Evolutionary conservation across 2,329 filamentous ascomycete species (phyloP), one percentile per base, ranked within the genome.

Genomic region (Neopestalotiopsis rosae): DNA sequence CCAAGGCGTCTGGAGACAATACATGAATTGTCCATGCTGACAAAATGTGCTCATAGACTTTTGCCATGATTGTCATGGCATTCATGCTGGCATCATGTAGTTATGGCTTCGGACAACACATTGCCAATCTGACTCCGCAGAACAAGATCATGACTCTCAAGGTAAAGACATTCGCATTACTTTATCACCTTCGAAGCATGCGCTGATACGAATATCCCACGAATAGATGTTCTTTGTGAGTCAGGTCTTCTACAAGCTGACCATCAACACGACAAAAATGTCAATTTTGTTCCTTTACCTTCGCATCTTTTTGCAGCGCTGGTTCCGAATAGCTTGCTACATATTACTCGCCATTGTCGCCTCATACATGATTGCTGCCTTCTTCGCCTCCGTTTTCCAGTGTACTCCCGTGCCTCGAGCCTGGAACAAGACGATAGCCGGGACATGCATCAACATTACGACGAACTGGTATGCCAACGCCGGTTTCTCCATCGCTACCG

Each of bases 241-340:
- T 2, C 86, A 88, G 71, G 82, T 85, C 65, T 84, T 86, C 69
- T 88, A 88, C 77, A 88, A 88, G 72, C 76, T 86, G 70, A 84
- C 84, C 57, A 84, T 88, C 69, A 86, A 85, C 73, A 76, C 87
- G 40, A 87, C 84, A 2, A 88, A 89, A 71, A 76, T 82, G 1
- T 87, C 86, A 2, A 86, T 88, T 65, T 75, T 88, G 6, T 76
- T 87, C 3, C 80, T 89, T 20, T 89, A 88, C 72, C 83, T 86
- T 28, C 84, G 85, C 32, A 86, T 88, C 61, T 89, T 88, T 69
- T 78, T 84, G 28, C 79, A 84, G 61, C 78, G 70, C 61, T 82
- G 79, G 76, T 88, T 88, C 71, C 80, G 82, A 9, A 77, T 80
- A 5, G 42, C 42, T 6, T 86, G 82, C 69, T 81, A 81, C 68